Percentiles rank a stretch among this genome's conserved stretches.
phyloP scores from a whole-genome alignment of 2,329 filamentous ascomycete species.

The Phaeosphaeriaceae sp. region DNA sequence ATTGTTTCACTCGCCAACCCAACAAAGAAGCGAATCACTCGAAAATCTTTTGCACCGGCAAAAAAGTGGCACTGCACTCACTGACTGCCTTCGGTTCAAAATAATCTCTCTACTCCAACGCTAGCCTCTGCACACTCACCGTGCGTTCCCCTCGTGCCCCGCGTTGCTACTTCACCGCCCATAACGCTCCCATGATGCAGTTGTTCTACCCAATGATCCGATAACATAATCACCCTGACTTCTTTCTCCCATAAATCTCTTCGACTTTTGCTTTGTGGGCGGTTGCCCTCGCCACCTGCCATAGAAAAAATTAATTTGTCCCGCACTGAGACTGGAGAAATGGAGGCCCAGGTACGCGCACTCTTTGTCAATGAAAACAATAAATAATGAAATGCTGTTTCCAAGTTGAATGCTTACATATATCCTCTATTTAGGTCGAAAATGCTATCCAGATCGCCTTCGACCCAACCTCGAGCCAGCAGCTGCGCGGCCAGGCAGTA shows the following conservation, averaged over 20 bases:
- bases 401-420: background rate
- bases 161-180: conserved; percentile 43
- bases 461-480: conserved; percentile 75
- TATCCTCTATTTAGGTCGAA: conserved; percentile 70
- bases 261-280: conserved; percentile 25
- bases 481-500: conserved; percentile 81
- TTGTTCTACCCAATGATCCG: conserved; percentile 40
- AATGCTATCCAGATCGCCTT: conserved; percentile 95
- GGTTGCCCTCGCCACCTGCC: conserved; percentile 16
- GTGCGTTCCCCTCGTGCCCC: conserved; percentile 39
- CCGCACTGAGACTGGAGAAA: conserved; percentile 39
- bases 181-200: conserved; percentile 45
- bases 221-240: conserved; percentile 37
- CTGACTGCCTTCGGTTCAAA: background rate
- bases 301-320: conserved; percentile 22
- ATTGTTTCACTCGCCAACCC: conserved; percentile 20
- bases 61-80: background rate
- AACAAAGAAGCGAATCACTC: conserved; percentile 19
- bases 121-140: conserved; percentile 21
- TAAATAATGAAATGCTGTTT: background rate
- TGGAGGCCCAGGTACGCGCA: conserved; percentile 46
- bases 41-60: background rate
- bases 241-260: conserved; percentile 18
- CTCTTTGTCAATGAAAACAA: background rate
- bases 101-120: conserved; percentile 7